Evolutionary conservation across 164 flowering plant genomes (phyloP).

Genomic region (Umbilicus rupestris): DNA sequence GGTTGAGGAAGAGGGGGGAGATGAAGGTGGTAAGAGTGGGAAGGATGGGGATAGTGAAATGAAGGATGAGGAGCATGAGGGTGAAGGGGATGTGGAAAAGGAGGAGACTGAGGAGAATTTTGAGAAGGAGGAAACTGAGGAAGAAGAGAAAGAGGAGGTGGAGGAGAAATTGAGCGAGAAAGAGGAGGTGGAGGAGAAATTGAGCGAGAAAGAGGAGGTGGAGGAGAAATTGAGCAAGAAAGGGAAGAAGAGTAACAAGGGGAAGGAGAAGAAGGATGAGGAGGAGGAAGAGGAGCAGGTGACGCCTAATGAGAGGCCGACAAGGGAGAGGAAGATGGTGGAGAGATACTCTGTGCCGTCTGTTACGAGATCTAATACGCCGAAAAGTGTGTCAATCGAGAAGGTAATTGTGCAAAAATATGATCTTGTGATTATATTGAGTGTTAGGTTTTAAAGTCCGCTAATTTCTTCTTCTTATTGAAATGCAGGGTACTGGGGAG

Average conservation of each 20-base stretch:
- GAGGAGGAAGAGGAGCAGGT: constrained; percentile 3
- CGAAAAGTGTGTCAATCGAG: constrained; percentile 44
- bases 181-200: constrained; percentile 4
- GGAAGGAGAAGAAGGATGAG: constrained; percentile 2
- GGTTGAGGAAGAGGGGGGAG: not conserved
- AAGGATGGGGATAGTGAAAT: too few relatives aligned
- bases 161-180: not conserved
- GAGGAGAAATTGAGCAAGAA: not conserved
- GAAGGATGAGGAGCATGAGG: not conserved
- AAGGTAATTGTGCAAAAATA: constrained; percentile 31
- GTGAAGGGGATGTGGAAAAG: constrained; percentile 5
- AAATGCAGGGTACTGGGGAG: constrained; percentile 1
- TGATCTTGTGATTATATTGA: not conserved
- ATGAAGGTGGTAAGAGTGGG: not conserved
- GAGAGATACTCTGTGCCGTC: constrained; percentile 43
- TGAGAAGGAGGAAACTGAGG: constrained; percentile 10
- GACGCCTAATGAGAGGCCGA: constrained; percentile 28
- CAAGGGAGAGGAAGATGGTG: constrained; percentile 64
- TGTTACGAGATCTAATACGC: constrained; percentile 18
- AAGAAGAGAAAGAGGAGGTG: not conserved
- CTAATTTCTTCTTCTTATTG: not conserved
- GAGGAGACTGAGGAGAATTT: constrained; percentile 10
- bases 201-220: constrained; percentile 12
- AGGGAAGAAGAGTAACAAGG: not conserved
- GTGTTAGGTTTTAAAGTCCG: not conserved